Conservation (phyloP, 2,329 filamentous ascomycete species). For the Saccharata proteae region DNA sequence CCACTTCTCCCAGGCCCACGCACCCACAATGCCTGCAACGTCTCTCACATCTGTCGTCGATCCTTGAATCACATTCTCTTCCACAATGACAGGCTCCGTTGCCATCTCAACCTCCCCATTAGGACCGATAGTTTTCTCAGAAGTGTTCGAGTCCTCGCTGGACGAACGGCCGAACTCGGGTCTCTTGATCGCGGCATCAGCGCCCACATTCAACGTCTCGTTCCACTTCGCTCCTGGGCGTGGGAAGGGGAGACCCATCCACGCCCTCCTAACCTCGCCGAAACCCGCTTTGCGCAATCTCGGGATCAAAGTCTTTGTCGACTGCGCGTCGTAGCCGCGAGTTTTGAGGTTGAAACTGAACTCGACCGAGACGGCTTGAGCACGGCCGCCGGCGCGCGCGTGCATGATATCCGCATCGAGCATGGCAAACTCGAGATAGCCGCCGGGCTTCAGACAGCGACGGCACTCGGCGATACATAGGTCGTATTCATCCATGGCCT, state of each 20-base stretch:
- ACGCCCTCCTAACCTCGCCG: slow-evolving; percentile 61
- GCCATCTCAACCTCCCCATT: slow-evolving; percentile 14
- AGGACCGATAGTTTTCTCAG: slow-evolving; percentile 25
- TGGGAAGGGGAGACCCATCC: slow-evolving; percentile 82
- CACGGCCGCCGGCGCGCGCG: slow-evolving; percentile 66
- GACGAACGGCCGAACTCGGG: too few species aligned
- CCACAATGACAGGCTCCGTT: slow-evolving; percentile 9
- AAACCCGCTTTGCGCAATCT: slow-evolving; percentile 69
- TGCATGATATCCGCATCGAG: slow-evolving; percentile 86
- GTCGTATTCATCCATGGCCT: slow-evolving; percentile 66
- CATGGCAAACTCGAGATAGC: slow-evolving; percentile 81
- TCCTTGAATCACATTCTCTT: slow-evolving; percentile 17
- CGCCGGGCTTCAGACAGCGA: slow-evolving; percentile 84
- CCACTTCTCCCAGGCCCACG: slow-evolving; percentile 96
- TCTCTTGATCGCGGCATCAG: slow-evolving; percentile 13
- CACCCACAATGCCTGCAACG: slow-evolving; percentile 70
- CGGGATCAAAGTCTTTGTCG: slow-evolving; percentile 68
- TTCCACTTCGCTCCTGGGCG: slow-evolving; percentile 27
- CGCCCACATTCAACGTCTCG: slow-evolving; percentile 23
- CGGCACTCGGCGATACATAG: slow-evolving; percentile 73
- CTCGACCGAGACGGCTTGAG: slow-evolving; percentile 74
- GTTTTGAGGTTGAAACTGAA: slow-evolving; percentile 85
- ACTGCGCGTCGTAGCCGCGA: slow-evolving; percentile 75
- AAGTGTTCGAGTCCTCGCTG: too few species aligned
- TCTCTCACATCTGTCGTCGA: slow-evolving; percentile 57